Evolutionary conservation across 352 stramenopile species (phyloP).

Genomic region (Pythium grandisporangium): DNA sequence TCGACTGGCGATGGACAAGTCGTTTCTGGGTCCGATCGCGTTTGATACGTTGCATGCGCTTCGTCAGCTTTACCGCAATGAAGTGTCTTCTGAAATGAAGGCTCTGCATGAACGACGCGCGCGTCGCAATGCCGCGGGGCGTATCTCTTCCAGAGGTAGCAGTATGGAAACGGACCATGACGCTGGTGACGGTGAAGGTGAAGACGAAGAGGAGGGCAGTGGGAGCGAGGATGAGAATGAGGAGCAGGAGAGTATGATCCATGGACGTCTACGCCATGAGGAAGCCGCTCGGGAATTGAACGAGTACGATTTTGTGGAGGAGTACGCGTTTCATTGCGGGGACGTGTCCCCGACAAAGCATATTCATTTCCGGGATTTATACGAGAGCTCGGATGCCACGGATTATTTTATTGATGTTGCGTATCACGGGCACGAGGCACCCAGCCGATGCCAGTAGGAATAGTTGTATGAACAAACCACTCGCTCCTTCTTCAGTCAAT

Average conservation of each 20-base stretch:
- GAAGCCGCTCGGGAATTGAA: constrained; percentile 27
- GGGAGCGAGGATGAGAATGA: constrained; percentile 12
- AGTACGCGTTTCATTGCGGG: constrained; percentile 33
- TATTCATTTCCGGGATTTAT: constrained; percentile 57
- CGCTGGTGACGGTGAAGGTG: neutral
- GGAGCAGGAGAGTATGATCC: constrained; percentile 9
- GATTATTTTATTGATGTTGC: constrained; percentile 72
- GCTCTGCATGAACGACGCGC: constrained; percentile 23
- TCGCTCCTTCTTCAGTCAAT: no score
- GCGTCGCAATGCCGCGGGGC: constrained; percentile 2
- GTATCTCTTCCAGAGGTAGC: no score
- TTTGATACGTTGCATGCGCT: constrained; percentile 72
- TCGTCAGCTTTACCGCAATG: constrained; percentile 43
- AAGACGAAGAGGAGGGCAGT: neutral
- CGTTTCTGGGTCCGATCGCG: constrained; percentile 63
- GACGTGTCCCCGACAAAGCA: constrained; percentile 39
- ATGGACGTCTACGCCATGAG: constrained; percentile 12
- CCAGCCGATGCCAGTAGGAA: no score
- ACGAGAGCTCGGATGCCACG: constrained; percentile 33
- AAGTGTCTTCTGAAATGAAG: constrained; percentile 48
- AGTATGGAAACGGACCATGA: neutral
- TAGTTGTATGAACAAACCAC: no score
- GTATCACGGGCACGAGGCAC: constrained; percentile 31
- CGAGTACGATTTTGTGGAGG: constrained; percentile 80
- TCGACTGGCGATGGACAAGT: constrained; percentile 72